Evolutionary conservation across 2,329 filamentous ascomycete species (phyloP).

Genomic region (Corynespora cassiicola): DNA sequence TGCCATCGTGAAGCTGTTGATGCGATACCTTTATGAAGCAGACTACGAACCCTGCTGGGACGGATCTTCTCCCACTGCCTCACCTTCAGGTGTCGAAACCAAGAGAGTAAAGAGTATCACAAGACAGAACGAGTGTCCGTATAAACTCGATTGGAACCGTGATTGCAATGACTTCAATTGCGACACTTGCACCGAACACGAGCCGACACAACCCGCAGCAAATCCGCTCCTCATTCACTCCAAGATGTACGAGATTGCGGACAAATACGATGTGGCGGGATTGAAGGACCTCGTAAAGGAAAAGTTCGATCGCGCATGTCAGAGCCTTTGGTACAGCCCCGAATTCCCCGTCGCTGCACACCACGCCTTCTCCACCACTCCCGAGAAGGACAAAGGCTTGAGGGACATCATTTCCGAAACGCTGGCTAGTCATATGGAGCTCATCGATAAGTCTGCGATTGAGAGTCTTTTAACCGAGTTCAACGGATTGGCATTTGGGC

Average conservation of each 20-base stretch:
- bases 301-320: slow-evolving; percentile 14
- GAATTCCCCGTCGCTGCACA: slow-evolving; percentile 32
- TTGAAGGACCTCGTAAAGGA: slow-evolving; percentile 14
- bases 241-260: slow-evolving; percentile 19
- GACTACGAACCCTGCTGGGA: slow-evolving; percentile 21
- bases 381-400: slow-evolving; percentile 31
- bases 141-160: background rate
- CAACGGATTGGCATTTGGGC: slow-evolving; percentile 7
- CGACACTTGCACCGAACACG: background rate
- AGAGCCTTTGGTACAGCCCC: slow-evolving; percentile 15
- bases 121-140: no score
- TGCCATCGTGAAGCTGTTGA: slow-evolving; percentile 9
- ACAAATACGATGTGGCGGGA: slow-evolving; percentile 17
- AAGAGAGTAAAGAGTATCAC: no score
- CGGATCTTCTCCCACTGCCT: no score
- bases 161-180: slow-evolving; percentile 3
- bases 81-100: no score
- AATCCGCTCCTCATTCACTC: slow-evolving; percentile 8
- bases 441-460: slow-evolving; percentile 5
- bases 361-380: slow-evolving; percentile 28
- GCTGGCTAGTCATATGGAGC: slow-evolving; percentile 23
- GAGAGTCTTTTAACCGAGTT: slow-evolving; percentile 6
- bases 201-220: slow-evolving; percentile 1
- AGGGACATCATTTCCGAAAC: slow-evolving; percentile 30
- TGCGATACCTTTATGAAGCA: slow-evolving; percentile 25